Conservation (phyloP, 768 basidiomycete genomes). For the Lactifluus pinguis region DNA sequence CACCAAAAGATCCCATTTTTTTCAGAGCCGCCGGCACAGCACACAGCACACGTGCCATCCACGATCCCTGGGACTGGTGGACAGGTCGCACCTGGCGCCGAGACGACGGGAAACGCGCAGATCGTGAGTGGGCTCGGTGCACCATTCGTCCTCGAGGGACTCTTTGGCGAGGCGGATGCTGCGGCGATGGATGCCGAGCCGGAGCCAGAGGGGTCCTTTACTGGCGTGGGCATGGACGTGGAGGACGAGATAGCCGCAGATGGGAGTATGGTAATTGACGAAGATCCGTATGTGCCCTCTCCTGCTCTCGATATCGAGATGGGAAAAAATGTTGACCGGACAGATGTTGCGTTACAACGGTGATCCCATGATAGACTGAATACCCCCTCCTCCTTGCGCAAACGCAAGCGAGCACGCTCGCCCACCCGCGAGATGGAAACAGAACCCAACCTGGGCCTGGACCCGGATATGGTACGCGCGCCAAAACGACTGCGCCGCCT, state of each 20-base stretch:
- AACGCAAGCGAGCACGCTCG: conserved; percentile 13
- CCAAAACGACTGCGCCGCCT: conserved; percentile 10
- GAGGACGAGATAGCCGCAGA: conserved; percentile 2
- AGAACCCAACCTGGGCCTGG: neutral
- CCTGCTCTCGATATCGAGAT: neutral
- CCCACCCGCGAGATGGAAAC: neutral
- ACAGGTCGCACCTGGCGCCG: conserved; percentile 61
- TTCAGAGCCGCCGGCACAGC: neutral
- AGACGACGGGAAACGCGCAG: conserved; percentile 72
- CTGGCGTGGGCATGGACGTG: conserved; percentile 17
- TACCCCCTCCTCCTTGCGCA: neutral
- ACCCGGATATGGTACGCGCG: conserved; percentile 1
- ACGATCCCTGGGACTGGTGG: conserved; percentile 29
- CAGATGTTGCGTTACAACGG: neutral
- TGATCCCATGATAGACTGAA: neutral
- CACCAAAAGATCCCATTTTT: conserved; percentile 26
- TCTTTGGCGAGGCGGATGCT: conserved; percentile 74
- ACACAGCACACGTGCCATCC: conserved; percentile 19
- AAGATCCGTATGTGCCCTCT: neutral
- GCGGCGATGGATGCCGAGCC: conserved; percentile 41
- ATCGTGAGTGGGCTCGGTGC: conserved; percentile 63
- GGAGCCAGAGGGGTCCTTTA: conserved; percentile 21
- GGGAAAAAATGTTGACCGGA: neutral
- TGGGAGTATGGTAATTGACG: conserved; percentile 6
- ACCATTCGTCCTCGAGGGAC: conserved; percentile 72